Base-by-base conservation (phyloP, 2,329 filamentous ascomycete genomes). In the Ramularia endophylla region DNA sequence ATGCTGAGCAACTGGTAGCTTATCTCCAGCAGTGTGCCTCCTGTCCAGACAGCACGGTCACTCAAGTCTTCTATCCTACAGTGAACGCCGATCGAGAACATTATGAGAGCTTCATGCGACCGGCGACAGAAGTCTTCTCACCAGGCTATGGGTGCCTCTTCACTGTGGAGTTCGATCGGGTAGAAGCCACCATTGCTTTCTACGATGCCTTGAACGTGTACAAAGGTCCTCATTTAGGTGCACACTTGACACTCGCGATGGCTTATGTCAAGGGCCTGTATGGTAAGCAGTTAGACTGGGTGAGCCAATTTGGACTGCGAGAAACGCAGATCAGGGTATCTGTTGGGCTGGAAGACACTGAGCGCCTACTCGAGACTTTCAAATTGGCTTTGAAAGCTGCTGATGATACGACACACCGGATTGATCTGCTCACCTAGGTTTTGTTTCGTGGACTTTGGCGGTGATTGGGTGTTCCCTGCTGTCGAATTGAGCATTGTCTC, bases 1-100 rank as follows among this genome's bases (percentile, higher is more conserved):
- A 92, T 56, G 83, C 89, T 2, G 87, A 94, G 63, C 76, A 80
- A 38, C 81, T 95, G 46, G 88, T 83, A 52, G 75, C 82, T 18
- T 73, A 87, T 32, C 68, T 95, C 11, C 55, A 65, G 27, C 42
- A 5, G 13, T 15, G 20, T 17, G 28, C 37, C 18, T 13, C 11
- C 4, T 16, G 36, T n/a, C 22, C 38, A 1, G 7, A 7, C 7
- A 27, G 17, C 12, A 29, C 37, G 6, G 27, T 44, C 18, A 3
- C 20, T 2, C 29, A 37, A 15, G 13, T 45, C 2, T 31, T n/a
- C 12, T 45, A 41, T 33, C 38, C 38, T 5, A 36, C 47, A 3
- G 50, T 33, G 2, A 27, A 16, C 6, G 15, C 16, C 9, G 22
- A 31, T 4, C 12, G n/a, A 11, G 6, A 18, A 5, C 56, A 48